phyloP scores from a whole-genome alignment of 768 basidiomycete genomes.

The Podaxis sp. region DNA sequence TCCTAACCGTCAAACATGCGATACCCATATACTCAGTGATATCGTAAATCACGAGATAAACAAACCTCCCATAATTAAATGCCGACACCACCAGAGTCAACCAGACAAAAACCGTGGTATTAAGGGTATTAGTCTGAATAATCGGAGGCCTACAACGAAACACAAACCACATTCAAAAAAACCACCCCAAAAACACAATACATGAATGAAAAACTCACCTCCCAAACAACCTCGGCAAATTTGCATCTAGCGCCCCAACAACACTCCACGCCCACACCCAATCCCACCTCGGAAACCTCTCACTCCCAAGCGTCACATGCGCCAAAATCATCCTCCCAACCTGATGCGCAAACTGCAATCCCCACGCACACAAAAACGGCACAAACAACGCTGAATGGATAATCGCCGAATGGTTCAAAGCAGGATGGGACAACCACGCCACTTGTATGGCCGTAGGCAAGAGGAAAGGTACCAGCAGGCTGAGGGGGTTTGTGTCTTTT shows the following conservation, averaged over 20 bases:
- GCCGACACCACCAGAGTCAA: slow-evolving; percentile 69
- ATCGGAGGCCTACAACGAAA: slow-evolving; percentile 52
- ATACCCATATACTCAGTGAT: slow-evolving; percentile 93
- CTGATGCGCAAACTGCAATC: slow-evolving; percentile 86
- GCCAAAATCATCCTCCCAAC: slow-evolving; percentile 93
- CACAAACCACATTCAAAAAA: slow-evolving; percentile 9
- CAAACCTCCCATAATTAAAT: slow-evolving; percentile 74
- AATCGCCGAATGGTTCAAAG: slow-evolving; percentile 60
- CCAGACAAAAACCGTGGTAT: slow-evolving; percentile 71
- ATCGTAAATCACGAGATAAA: slow-evolving; percentile 77
- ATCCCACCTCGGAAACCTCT: slow-evolving; percentile 85
- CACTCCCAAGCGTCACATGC: slow-evolving; percentile 72
- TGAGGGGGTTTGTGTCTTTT: slow-evolving; percentile 41
- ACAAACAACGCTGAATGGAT: slow-evolving; percentile 77
- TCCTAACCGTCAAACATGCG: slow-evolving; percentile 91
- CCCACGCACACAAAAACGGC: slow-evolving; percentile 92
- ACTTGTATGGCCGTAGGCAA: slow-evolving; percentile 70
- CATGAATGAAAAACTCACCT: slow-evolving; percentile 46
- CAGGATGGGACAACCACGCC: slow-evolving; percentile 77
- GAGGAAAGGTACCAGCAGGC: slow-evolving; percentile 80
- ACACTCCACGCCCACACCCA: slow-evolving; percentile 83
- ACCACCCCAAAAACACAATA: neutral
- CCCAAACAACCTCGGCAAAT: slow-evolving; percentile 65
- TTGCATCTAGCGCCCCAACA: slow-evolving; percentile 80
- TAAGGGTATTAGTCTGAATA: slow-evolving; percentile 65